phyloP scores from a whole-genome alignment of 345 rosid species.

The Camelina hispida region DNA sequence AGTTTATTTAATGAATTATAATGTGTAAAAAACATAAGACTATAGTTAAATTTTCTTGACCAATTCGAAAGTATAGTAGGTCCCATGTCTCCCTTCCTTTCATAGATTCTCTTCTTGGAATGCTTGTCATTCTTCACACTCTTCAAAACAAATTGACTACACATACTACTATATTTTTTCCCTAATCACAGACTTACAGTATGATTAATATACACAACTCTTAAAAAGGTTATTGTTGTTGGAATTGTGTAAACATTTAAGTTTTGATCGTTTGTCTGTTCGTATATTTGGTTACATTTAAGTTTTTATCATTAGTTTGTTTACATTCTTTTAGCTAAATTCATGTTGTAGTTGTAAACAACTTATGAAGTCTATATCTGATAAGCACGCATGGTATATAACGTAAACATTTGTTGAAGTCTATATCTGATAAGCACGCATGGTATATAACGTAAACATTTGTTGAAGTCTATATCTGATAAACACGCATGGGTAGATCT shows the following conservation, averaged over 20 bases:
- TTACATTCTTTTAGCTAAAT: too few relatives aligned
- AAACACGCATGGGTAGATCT: neutral
- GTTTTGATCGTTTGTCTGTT: too few relatives aligned
- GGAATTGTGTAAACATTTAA: neutral
- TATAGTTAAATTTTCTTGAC: neutral
- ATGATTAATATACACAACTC: neutral
- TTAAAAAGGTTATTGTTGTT: neutral
- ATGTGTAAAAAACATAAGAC: neutral
- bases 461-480: neutral
- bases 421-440: neutral
- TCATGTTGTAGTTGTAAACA: too few relatives aligned
- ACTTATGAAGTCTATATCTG: neutral
- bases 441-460: neutral
- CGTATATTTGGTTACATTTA: too few relatives aligned
- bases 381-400: too few relatives aligned
- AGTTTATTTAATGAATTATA: neutral
- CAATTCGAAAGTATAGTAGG: neutral
- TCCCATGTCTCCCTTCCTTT: neutral
- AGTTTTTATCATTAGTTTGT: neutral
- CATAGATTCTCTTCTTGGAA: constrained; percentile 25
- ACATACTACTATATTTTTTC: too few relatives aligned
- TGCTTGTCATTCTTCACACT: constrained; percentile 22
- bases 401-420: neutral
- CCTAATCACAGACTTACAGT: neutral
- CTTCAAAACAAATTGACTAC: neutral